Conservation (phyloP, 2,329 filamentous ascomycete species). For the Talaromyces albobiverticillius region DNA sequence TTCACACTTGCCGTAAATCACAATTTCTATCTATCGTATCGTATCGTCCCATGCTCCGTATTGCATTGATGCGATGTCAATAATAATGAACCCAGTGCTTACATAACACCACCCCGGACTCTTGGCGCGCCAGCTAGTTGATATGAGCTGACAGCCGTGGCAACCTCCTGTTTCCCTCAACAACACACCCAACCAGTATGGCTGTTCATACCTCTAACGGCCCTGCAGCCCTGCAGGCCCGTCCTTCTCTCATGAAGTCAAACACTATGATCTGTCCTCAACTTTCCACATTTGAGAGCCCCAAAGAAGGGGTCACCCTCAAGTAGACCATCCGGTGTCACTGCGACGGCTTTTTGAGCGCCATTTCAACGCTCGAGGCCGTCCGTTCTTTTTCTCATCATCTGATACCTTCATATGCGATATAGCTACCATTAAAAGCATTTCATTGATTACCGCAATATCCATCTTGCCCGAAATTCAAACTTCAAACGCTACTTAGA, state of each 20-base stretch:
- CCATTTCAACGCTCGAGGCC: slow-evolving; percentile 15
- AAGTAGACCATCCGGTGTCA: slow-evolving; percentile 21
- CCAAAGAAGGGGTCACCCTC: slow-evolving; percentile 31
- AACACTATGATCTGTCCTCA: slow-evolving; percentile 4
- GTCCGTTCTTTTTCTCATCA: slow-evolving; percentile 8
- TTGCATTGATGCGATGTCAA: not conserved
- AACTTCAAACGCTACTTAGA: not conserved
- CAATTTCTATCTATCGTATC: not conserved
- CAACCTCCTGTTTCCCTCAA: not conserved
- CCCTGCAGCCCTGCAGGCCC: slow-evolving; percentile 19
- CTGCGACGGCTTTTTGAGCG: slow-evolving; percentile 21
- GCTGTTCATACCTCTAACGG: slow-evolving; percentile 14
- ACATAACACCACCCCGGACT: slow-evolving; percentile 9
- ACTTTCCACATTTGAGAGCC: slow-evolving; percentile 20
- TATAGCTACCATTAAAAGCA: not conserved
- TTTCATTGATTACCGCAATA: not conserved
- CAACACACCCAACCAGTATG: slow-evolving; percentile 8
- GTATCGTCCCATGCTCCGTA: not conserved
- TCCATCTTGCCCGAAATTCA: not conserved
- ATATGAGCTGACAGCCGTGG: not conserved
- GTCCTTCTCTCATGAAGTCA: not conserved
- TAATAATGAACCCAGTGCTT: not conserved
- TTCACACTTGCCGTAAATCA: not conserved
- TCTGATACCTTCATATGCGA: not conserved
- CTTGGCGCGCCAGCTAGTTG: not conserved